A percentile compares a stretch with the other conserved stretches of the same genome.
Evolutionary conservation across 129 eudicot genomes (phyloP).

Genomic region (Flaveria brownii): DNA sequence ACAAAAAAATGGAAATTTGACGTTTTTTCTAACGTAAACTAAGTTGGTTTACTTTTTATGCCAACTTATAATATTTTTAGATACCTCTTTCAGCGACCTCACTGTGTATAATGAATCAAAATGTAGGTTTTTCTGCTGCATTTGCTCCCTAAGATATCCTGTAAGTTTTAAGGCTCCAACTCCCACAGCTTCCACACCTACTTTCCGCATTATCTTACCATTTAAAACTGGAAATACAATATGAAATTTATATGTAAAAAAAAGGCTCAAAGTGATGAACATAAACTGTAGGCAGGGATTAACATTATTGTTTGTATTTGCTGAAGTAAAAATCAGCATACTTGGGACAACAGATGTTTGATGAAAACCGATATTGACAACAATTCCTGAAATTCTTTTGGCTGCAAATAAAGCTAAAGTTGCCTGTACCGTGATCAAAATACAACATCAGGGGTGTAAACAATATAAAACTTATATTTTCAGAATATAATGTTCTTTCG

Average conservation of each 20-base stretch:
- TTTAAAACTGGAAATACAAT: slow-evolving; percentile 55
- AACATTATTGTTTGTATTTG: slow-evolving; percentile 10
- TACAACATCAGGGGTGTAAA: slow-evolving; percentile 28
- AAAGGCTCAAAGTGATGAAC: background rate
- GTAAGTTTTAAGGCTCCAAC: slow-evolving; percentile 94
- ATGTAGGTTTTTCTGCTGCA: slow-evolving; percentile 70
- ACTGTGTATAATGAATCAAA: slow-evolving; percentile 87
- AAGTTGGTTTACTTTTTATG: background rate
- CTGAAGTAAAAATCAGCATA: slow-evolving; percentile 36
- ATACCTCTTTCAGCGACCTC: slow-evolving; percentile 89
- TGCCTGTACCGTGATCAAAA: slow-evolving; percentile 54
- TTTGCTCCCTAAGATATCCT: slow-evolving; percentile 81
- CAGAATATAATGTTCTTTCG: background rate
- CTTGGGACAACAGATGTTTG: slow-evolving; percentile 95
- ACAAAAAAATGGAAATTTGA: background rate
- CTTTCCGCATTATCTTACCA: slow-evolving; percentile 85
- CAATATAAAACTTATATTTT: background rate
- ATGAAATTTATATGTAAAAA: background rate
- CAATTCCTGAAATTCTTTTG: slow-evolving; percentile 81
- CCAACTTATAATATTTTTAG: background rate
- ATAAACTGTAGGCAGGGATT: background rate
- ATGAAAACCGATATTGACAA: slow-evolving; percentile 89
- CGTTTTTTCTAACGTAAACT: background rate
- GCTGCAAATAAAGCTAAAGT: slow-evolving; percentile 89
- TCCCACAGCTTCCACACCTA: slow-evolving; percentile 88